Conservation (phyloP, 169 alveolate species). For the Babesia divergens region DNA sequence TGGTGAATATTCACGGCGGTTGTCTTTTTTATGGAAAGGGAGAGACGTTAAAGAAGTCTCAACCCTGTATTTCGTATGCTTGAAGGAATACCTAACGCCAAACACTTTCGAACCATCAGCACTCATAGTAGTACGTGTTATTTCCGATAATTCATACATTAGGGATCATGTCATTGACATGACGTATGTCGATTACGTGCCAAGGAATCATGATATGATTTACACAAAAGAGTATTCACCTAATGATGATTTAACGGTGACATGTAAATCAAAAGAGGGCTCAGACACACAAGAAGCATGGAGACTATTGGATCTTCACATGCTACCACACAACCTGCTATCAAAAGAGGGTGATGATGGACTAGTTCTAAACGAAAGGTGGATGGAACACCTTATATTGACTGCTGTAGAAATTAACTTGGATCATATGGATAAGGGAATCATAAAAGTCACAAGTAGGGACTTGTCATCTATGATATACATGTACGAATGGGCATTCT, state of each 20-base stretch:
- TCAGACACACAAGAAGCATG: neutral
- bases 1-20: conserved; percentile 4
- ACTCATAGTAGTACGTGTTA: conserved; percentile 13
- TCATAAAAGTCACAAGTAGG: neutral
- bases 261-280: neutral
- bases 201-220: neutral
- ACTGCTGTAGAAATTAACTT: neutral
- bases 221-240: conserved; percentile 21
- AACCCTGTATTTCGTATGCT: conserved; percentile 1
- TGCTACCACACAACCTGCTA: neutral
- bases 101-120: neutral
- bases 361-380: neutral
- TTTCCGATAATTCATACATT: conserved; percentile 10
- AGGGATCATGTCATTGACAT: neutral
- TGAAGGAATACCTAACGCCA: neutral
- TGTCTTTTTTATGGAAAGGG: conserved; percentile 21
- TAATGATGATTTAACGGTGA: neutral
- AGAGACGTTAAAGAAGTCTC: neutral
- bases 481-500: neutral
- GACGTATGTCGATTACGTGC: neutral
- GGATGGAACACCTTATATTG: neutral
- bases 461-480: neutral
- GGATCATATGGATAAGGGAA: neutral
- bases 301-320: neutral
- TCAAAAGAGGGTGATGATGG: neutral